Evolutionary conservation across 2,329 filamentous ascomycete species (phyloP), one percentile per base, ranked within the genome.

Genomic region (Monosporascus ibericus): DNA sequence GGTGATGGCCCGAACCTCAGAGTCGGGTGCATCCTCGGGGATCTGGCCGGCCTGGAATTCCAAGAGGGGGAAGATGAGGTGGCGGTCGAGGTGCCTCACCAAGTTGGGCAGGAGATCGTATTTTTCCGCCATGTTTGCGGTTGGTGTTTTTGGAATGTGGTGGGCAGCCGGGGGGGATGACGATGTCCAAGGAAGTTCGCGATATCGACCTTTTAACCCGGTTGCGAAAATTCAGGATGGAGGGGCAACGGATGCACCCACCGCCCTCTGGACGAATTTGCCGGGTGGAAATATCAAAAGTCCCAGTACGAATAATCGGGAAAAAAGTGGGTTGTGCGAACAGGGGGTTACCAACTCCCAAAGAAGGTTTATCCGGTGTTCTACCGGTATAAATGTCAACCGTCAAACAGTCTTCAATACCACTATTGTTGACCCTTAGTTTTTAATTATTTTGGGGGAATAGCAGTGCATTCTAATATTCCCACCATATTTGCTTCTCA

Each of bases 11-110:
- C 78, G 78, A 52, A 81, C 74, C 72, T 80, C 74, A 39, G 69
- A 73, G 56, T 76, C 75, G 55, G 82, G 77, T 65, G 80, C 81
- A 62, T 84, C 82, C 66, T 91, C 88, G 70, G 91, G 86, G 60
- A 95, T 87, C 71, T 90, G 85, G 68, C 87, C 85, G 66, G 86
- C 86, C 66, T 88, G 81, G 74, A 96, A 96, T 76, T 96, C 92
- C 70, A 99, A 86, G 59, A 99, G 83, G 61, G 94, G 94, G 76
- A 95, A 99, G 68, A 97, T 88, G 65, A 99, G 81, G 72, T 99
- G 94, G 63, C 94, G 86, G 78, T 96, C 94, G 72, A 99, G 88
- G 72, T 95, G 86, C 62, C 86, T 86, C 70, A 96, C 88, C 67
- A 99, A 79, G 75, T 92, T 91, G 65, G 90, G 89, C 65, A 96